Base-by-base conservation (phyloP, 2,329 filamentous ascomycete genomes). In the Zalaria obscura region DNA sequence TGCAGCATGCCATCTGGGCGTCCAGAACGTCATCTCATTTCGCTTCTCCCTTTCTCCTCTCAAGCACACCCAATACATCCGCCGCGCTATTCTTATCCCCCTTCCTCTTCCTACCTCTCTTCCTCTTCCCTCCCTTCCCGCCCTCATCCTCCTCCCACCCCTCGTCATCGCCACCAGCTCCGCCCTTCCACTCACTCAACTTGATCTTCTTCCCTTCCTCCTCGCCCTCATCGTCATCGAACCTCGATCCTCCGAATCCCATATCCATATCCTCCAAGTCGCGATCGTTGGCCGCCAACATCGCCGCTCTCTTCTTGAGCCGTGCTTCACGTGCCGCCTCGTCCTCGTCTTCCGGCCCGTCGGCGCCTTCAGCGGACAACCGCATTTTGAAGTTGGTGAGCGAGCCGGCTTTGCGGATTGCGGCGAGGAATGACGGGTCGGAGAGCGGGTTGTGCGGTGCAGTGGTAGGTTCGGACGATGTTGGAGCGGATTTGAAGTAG, bases 181-280 rank as follows among this genome's bases (percentile, higher is more conserved):
- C 72, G 25, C 61, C 65, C 41, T 65, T 68, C 67, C 83, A 84
- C 52, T 76, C 65, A 33, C 75, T 77, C 41, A 88, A 60, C 63
- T 83, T 84, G 47, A 85, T 64, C 50, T 73, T 77, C 35, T 67
- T 56, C 0, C 60, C 56, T 63, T 66, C 57, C 34, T 87, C 83
- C 48, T 81, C 74, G 48, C 93, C 88, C 45, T 88, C 88, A 39
- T 88, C 87, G 54, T 95, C 91, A 41, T 84, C 87, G 53, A 85
- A 80, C 27, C 89, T 74, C 55, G 82, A 91, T 18, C 79, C 84
- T 29, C 91, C 91, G 55, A 98, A 96, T 45, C 88, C 89, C 69
- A 96, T 76, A 55, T 98, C 91, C 64, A 98, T 73, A 62, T 98
- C 89, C 43, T 89, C 79, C 38, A 87, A 77, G 57, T 96, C 89